Conservation (phyloP, 352 stramenopile genomes). For the Phytopythium sindhum region DNA sequence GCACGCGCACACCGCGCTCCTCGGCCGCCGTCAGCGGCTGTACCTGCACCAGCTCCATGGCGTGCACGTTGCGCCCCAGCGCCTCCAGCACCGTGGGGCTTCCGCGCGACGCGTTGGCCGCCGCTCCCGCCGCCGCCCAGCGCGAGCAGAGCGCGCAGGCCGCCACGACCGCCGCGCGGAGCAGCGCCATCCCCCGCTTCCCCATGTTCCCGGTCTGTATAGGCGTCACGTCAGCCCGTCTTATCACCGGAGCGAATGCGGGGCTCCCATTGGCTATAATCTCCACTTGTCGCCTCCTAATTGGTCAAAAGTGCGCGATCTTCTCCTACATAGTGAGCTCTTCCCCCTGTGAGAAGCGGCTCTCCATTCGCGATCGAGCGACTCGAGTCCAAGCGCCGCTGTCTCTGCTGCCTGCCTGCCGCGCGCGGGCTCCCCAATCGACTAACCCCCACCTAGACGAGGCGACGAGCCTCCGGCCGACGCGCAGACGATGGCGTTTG, state of each 20-base stretch:
- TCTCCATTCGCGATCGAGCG: constrained; percentile 1
- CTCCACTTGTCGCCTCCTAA: neutral
- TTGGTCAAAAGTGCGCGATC: constrained; percentile 3
- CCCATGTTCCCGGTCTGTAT: neutral
- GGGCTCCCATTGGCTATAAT: neutral
- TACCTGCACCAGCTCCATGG: constrained; percentile 70
- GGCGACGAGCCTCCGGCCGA: too few species aligned
- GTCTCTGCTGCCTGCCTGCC: too few species aligned
- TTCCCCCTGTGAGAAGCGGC: neutral
- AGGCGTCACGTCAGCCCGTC: neutral
- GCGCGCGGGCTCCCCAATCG: too few species aligned
- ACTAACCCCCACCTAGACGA: too few species aligned
- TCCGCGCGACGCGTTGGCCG: neutral
- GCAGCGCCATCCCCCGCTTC: neutral
- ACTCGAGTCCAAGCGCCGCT: neutral
- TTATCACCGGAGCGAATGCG: neutral
- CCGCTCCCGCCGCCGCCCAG: neutral
- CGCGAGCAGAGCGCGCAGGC: neutral
- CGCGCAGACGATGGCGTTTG: constrained; percentile 40
- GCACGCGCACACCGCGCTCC: constrained; percentile 44
- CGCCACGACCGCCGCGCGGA: neutral
- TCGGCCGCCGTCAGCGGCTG: constrained; percentile 37
- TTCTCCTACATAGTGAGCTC: neutral
- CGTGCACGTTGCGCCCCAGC: constrained; percentile 60
- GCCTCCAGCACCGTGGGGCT: constrained; percentile 14